Base-by-base conservation (phyloP, 805 yeast species). In the Phaffomyces opuntiae region DNA sequence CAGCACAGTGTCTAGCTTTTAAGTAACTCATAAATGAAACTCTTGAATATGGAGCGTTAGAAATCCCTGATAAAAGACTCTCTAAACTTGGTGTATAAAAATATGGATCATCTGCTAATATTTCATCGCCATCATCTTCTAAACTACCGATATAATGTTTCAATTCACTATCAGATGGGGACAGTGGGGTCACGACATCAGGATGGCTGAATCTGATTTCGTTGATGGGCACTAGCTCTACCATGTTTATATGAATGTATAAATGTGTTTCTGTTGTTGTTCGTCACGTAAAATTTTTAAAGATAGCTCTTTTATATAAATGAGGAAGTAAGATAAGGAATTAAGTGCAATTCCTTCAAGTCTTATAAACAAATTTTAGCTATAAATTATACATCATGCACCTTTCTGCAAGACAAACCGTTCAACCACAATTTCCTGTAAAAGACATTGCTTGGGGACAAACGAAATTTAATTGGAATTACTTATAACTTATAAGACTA, bases 11-110 rank as follows among this genome's bases (percentile, higher is more conserved):
- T 12, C 53, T 50, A 32, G 45, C 49, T 40, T 52, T 55, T 14
- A 58, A 46, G 35, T 49, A 58, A 34, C 49, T 51, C 34, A 56
- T 45, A 42, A 58, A 58, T 16, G 59, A 54, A 7, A 58, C 60
- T 25, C 61, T 46, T 26, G 61, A 54, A 40, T 49, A 58, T 16
- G 62, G 62, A 4, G 62, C 53, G 9, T 36, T 42, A 5, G 61
- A 54, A 26, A 40, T 38, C 7, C 61, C 61, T 3, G 56, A 49
- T 3, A 57, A 39, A 6, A 57, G 47, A 16, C 52, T 33, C 31
- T 57, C 60, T 9, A 56, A 50, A 7, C 50, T 47, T 19, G 61
- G 61, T n/a, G 51, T 44, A 8, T 48, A n/a, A 6, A 43, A 34
- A 16, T 13, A 9, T 29, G 31, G 13, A 29, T 29, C 31, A 29